Evolutionary conservation across 2,329 filamentous ascomycete species (phyloP), one percentile per base, ranked within the genome.

Genomic region (Arthroderma sp.): DNA sequence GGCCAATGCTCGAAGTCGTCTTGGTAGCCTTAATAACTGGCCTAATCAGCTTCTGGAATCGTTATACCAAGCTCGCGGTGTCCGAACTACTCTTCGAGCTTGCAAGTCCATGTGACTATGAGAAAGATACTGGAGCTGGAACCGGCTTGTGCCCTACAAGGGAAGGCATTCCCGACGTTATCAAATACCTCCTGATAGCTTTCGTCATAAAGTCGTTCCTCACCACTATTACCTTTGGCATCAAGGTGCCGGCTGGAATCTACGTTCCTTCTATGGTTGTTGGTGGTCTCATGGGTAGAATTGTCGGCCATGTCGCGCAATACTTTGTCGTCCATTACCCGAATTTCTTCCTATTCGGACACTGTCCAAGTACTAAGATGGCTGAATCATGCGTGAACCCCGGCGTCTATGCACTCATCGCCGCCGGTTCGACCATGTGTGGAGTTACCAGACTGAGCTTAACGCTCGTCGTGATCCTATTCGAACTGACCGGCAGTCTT

Each of bases 241-340:
- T 96, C 67, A 97, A 97, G 78, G 84, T 97, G 0, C 93, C 93
- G 8, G 90, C 91, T 0, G 93, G 93, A 61, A 96, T 98, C 64
- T 98, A 98, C 65, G 91, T 98, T 1, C 93, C 93, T 2, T 96
- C 91, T 65, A 98, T 98, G 93, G 93, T 97, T 28, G 89, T 97
- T 17, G 93, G 93, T 62, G 93, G 93, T 66, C 76, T 98, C 17
- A 85, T 95, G 76, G 91, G 91, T 31, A 84, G 91, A 6, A 84
- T 93, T 47, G 81, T 95, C 11, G 93, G 93, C 1, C 93, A 97
- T 69, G 71, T 84, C 5, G 83, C 91, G 0, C 91, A 97, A 68
- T 90, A 87, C 72, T 72, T 88, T 55, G 89, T 91, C 4, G 77
- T 94, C 58, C 80, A 79, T 31, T 87, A 84, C 66, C 87, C 89